A percentile compares a stretch with the other conserved stretches of the same genome.
phyloP scores from a whole-genome alignment of 2,329 filamentous ascomycete species.

The Fonsecaea erecta region DNA sequence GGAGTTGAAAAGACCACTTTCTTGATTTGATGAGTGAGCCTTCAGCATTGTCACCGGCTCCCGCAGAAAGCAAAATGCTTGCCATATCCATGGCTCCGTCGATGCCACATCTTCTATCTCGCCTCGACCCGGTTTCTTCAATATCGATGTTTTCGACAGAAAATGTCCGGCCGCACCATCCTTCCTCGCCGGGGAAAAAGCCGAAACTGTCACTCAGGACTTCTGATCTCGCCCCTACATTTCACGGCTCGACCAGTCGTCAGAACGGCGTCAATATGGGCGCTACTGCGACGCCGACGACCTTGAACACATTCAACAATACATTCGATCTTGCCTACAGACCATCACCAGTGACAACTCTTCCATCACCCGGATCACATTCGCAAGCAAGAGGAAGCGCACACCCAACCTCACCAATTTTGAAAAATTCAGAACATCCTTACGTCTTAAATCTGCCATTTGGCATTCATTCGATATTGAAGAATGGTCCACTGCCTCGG shows the following conservation, averaged over 20 bases:
- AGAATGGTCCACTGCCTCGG: conserved; percentile 51
- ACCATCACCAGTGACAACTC: conserved; percentile 44
- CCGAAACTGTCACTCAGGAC: conserved; percentile 68
- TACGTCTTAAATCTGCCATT: conserved; percentile 50
- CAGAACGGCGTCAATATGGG: conserved; percentile 21
- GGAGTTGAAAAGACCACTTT: conserved; percentile 10
- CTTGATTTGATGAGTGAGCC: conserved; percentile 17
- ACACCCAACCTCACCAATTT: conserved; percentile 34
- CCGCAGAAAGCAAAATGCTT: conserved; percentile 23
- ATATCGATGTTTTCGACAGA: conserved; percentile 17
- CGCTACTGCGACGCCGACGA: conserved; percentile 59
- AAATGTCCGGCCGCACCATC: conserved; percentile 1
- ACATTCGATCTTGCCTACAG: conserved; percentile 56
- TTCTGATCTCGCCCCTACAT: conserved; percentile 53
- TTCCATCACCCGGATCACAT: conserved; percentile 40
- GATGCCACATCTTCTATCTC: conserved; percentile 23
- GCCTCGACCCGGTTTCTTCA: conserved; percentile 15
- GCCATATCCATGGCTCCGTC: conserved; percentile 25
- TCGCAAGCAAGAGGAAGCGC: conserved; percentile 24
- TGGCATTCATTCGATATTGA: conserved; percentile 53
- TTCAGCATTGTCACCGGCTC: conserved; percentile 4
- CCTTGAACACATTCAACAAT: conserved; percentile 66
- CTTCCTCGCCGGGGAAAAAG: conserved; percentile 42
- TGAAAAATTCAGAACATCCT: conserved; percentile 30
- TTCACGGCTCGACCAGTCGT: conserved; percentile 59